Evolutionary conservation across 2,329 filamentous ascomycete species (phyloP).

Genomic region (Alternaria rosae): DNA sequence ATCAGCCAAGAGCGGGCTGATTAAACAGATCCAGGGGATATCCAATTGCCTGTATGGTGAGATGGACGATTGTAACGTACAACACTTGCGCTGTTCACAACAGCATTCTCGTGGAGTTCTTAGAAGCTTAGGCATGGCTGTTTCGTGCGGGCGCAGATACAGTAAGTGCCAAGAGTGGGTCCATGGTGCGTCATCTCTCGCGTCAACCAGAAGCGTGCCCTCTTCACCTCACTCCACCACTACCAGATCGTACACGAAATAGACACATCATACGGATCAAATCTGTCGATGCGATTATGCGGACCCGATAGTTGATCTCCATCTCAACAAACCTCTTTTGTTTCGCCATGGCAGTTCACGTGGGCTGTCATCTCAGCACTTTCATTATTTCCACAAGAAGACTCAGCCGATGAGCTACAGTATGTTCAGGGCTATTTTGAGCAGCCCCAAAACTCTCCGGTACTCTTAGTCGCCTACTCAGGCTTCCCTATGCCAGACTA

Average conservation of each 20-base stretch:
- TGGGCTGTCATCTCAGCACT: neutral
- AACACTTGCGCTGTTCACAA: neutral
- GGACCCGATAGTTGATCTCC: neutral
- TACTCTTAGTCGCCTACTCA: neutral
- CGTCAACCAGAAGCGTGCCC: neutral
- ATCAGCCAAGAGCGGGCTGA: neutral
- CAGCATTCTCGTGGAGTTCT: neutral
- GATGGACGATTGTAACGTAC: neutral
- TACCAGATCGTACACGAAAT: neutral
- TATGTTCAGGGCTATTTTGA: neutral
- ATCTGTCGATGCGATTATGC: neutral
- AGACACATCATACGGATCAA: neutral
- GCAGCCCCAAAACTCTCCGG: neutral
- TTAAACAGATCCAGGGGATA: neutral
- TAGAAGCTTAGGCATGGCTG: neutral
- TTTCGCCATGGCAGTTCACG: neutral
- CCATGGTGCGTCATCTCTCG: neutral
- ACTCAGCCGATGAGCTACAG: neutral
- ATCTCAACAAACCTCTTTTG: neutral
- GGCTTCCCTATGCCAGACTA: neutral
- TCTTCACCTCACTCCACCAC: neutral
- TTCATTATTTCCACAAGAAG: neutral
- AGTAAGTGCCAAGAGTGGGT: neutral
- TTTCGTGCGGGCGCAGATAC: neutral
- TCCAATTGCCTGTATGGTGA: neutral